Base-by-base conservation (phyloP, 2,329 filamentous ascomycete genomes). In the Sodiomyces alkalinus region DNA sequence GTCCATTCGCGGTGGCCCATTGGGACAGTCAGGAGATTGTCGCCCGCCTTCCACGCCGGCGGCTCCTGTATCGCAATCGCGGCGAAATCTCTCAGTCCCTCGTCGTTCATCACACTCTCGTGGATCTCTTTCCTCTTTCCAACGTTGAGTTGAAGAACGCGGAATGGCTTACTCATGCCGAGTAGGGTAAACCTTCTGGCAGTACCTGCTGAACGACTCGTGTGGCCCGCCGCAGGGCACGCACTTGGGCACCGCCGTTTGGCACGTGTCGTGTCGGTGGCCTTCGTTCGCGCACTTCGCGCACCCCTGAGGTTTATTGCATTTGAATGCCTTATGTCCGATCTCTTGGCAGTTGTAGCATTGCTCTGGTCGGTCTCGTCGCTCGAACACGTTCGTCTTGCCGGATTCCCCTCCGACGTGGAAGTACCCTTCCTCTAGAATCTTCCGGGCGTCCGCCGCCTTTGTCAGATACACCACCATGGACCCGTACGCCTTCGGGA, bases 321-420 rank as follows among this genome's bases (percentile, higher is more conserved):
- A 50, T 21, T 46, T 26, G 29, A 39, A 43, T 10, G 39, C 40
- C 29, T 46, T 48, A 22, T 46, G 33, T 6, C 23, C 23, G 14
- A 46, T 39, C 29, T 44, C 30, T 34, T 48, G 35, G 29, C 39
- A 49, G 21, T 47, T 48, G 14, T 47, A 49, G 29, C 35, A 51
- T 39, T 48, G 34, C 18, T 37, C 32, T 17, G 39, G 41, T 29
- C 36, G 32, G 19, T 26, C 32, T 26, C 39, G 37, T 12, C 30
- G 38, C 27, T 45, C 33, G 22, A 43, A 45, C 6, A 28, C 13
- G 10, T 22, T 26, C 6, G 36, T 38, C 14, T 22, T 26, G 7
- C 34, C 41, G 12, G 40, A 43, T 26, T 41, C 32, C 13, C 39
- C 36, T 28, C 32, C 39, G 3, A 30, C 33, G 23, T 41, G 31